Conservation (phyloP, 2,329 filamentous ascomycete species). For the Biscogniauxia marginata region DNA sequence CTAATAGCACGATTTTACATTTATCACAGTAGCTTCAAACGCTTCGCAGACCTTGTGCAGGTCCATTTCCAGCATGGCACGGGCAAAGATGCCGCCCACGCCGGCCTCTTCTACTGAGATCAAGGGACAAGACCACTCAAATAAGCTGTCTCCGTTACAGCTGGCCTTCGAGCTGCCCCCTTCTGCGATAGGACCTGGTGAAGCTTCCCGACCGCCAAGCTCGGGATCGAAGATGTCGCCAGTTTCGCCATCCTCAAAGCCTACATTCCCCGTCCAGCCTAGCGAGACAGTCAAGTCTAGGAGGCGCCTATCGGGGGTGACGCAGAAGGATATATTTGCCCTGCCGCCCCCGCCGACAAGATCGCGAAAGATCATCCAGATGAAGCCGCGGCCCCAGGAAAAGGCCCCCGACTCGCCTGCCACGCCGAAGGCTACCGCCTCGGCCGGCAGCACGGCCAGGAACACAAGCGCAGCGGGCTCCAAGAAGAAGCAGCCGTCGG, state of each 20-base stretch:
- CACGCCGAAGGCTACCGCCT: conserved; percentile 18
- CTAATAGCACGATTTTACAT: not conserved
- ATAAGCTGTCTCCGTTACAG: conserved; percentile 60
- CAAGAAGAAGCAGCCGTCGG: conserved; percentile 72
- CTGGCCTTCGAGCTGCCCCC: conserved; percentile 74
- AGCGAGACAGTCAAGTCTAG: conserved; percentile 50
- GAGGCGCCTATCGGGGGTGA: conserved; percentile 48
- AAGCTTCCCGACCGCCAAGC: conserved; percentile 46
- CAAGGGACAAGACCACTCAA: conserved; percentile 66
- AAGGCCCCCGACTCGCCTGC: conserved; percentile 29
- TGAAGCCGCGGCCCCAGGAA: conserved; percentile 68
- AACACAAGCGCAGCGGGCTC: conserved; percentile 19
- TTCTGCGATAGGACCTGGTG: conserved; percentile 59
- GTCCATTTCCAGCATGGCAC: conserved; percentile 55
- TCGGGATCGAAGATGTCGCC: conserved; percentile 35
- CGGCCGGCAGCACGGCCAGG: conserved; percentile 14
- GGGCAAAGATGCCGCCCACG: conserved; percentile 66
- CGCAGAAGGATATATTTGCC: conserved; percentile 65
- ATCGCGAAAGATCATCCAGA: conserved; percentile 95
- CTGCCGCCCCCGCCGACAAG: conserved; percentile 90
- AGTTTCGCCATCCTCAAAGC: conserved; percentile 26
- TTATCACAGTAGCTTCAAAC: not conserved
- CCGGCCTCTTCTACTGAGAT: conserved; percentile 81
- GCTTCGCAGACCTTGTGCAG: not conserved
- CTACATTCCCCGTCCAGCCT: conserved; percentile 46